Conservation (phyloP, 495 filamentous ascomycete genomes). For the Xylaria flabelliformis region DNA sequence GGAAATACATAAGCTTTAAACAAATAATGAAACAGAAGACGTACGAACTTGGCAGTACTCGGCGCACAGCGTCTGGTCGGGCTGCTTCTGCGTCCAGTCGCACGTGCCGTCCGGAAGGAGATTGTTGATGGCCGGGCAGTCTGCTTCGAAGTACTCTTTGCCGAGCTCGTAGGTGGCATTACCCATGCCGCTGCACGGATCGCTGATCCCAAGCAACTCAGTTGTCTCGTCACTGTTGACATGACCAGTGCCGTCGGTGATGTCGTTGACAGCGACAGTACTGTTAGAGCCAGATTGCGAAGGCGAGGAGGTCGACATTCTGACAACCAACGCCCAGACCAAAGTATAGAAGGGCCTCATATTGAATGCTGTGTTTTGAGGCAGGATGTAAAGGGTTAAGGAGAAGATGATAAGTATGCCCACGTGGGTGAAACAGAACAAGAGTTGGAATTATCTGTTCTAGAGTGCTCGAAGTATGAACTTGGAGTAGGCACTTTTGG, state of each 20-base stretch:
- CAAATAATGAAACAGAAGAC: background rate
- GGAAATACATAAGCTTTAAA: background rate
- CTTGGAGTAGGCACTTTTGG: background rate
- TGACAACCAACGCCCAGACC: background rate
- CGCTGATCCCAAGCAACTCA: background rate
- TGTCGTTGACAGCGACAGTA: background rate
- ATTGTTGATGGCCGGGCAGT: slow-evolving; percentile 1
- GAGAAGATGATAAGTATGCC: background rate
- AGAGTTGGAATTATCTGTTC: background rate
- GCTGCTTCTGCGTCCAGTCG: slow-evolving; percentile 15
- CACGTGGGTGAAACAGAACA: background rate
- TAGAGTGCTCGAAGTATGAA: background rate
- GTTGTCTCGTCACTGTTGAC: background rate
- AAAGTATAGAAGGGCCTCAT: background rate
- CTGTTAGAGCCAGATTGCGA: background rate
- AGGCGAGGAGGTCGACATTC: background rate
- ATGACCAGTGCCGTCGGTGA: background rate
- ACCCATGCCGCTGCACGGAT: slow-evolving; percentile 15
- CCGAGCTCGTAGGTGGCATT: background rate
- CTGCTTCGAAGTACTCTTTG: background rate
- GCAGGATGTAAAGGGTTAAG: background rate
- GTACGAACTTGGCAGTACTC: slow-evolving; percentile 24
- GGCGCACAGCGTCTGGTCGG: background rate
- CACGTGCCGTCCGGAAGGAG: slow-evolving; percentile 15
- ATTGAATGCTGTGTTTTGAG: background rate